A percentile compares a stretch with the other conserved stretches of the same genome.
These are phyloP conservation scores for Barnettozyma hawaiiensis DNA, from an alignment of 1,139 yeast species.

Conservation along the genomic window DNA sequence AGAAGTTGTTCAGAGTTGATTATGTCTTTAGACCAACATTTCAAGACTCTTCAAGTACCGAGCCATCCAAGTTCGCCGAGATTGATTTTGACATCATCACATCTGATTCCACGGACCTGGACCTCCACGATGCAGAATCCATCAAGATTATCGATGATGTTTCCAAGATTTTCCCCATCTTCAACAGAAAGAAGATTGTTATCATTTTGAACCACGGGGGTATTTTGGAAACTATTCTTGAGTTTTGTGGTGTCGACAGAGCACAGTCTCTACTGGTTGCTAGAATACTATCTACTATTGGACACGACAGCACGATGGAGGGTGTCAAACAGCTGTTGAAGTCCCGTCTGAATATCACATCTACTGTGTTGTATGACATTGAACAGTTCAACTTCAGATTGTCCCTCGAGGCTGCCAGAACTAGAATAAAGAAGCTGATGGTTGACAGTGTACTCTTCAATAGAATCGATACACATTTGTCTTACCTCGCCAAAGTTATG, in stretches of 20 bases:
- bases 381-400: slow-evolving; percentile 73
- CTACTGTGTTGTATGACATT: slow-evolving; percentile 76
- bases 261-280: slow-evolving; percentile 66
- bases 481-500: slow-evolving; percentile 53
- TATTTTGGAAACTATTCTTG: slow-evolving; percentile 66
- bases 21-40: slow-evolving; percentile 68
- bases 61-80: slow-evolving; percentile 75
- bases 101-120: slow-evolving; percentile 39
- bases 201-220: slow-evolving; percentile 76
- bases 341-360: slow-evolving; percentile 67
- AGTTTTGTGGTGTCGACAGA: slow-evolving; percentile 71
- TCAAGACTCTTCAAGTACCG: slow-evolving; percentile 48
- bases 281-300: slow-evolving; percentile 67
- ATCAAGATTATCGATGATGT: slow-evolving; percentile 77
- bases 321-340: slow-evolving; percentile 63
- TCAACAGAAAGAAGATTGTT: slow-evolving; percentile 46
- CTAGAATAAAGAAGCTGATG: slow-evolving; percentile 62
- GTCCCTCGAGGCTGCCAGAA: slow-evolving; percentile 58
- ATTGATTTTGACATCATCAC: slow-evolving; percentile 81
- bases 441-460: slow-evolving; percentile 59
- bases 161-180: slow-evolving; percentile 57
- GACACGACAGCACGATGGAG: slow-evolving; percentile 59
- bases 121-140: slow-evolving; percentile 80
- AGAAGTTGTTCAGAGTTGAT: slow-evolving; percentile 69
- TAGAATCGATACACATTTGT: slow-evolving; percentile 57